Evolutionary conservation across 2,329 filamentous ascomycete species (phyloP).

Genomic region (Conoideocrella luteorostrata): DNA sequence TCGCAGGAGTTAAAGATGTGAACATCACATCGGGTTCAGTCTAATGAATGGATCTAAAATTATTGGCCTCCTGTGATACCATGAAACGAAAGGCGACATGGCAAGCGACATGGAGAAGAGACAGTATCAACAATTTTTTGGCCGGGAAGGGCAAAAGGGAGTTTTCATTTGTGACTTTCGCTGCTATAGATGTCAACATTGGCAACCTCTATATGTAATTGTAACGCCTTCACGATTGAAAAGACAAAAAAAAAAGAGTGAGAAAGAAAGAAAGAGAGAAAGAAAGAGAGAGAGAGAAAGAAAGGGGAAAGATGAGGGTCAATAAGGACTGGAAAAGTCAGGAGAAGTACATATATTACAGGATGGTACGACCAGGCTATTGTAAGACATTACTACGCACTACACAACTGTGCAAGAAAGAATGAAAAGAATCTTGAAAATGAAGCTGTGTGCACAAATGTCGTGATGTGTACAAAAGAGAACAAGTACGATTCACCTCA

Average conservation of each 20-base stretch:
- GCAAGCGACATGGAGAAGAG: slow-evolving; percentile 9
- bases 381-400: no score
- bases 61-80: slow-evolving; percentile 4
- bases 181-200: slow-evolving; percentile 16
- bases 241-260: neutral
- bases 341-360: no score
- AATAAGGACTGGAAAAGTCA: neutral
- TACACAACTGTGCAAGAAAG: no score
- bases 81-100: slow-evolving; percentile 11
- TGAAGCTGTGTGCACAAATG: no score
- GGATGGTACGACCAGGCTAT: no score
- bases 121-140: slow-evolving; percentile 6
- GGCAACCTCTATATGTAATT: slow-evolving; percentile 19
- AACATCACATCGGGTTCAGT: neutral
- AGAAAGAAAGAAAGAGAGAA: slow-evolving; percentile 1
- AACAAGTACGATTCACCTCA: no score
- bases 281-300: neutral
- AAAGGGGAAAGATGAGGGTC: neutral
- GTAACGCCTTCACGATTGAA: slow-evolving; percentile 16
- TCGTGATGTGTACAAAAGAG: no score
- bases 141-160: neutral
- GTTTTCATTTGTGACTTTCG: slow-evolving; percentile 11
- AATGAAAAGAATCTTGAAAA: no score
- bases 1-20: neutral
- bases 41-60: slow-evolving; percentile 1